Evolutionary conservation across 106 monocot species (phyloP).

Genomic region (Dactylorhiza incarnata): DNA sequence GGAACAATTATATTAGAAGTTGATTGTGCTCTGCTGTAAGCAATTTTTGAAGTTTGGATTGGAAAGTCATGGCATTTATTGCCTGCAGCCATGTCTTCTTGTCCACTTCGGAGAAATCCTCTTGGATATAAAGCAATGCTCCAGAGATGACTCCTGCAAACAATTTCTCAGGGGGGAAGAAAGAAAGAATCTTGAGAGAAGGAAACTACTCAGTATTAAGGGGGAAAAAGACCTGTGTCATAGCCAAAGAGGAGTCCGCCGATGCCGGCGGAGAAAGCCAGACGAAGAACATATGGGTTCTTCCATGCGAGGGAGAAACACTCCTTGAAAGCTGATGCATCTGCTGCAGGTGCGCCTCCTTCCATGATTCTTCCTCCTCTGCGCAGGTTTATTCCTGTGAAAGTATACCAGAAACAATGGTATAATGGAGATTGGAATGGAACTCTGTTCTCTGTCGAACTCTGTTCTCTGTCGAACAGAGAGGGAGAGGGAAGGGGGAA

Average conservation of each 20-base stretch:
- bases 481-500: background rate
- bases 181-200: background rate
- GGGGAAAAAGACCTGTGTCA: constrained; percentile 48
- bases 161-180: background rate
- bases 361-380: constrained; percentile 31
- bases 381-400: background rate
- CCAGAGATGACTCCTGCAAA: constrained; percentile 77
- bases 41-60: background rate
- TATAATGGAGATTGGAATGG: background rate
- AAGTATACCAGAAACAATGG: background rate
- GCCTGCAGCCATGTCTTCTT: constrained; percentile 81
- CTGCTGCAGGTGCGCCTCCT: constrained; percentile 41
- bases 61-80: background rate
- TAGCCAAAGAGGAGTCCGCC: constrained; percentile 85
- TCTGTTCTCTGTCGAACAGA: background rate
- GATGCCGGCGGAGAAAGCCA: constrained; percentile 83
- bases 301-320: constrained; percentile 63
- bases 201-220: too few species aligned
- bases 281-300: constrained; percentile 72
- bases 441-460: background rate
- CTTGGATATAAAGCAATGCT: constrained; percentile 78
- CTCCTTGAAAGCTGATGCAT: constrained; percentile 53
- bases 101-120: constrained; percentile 63
- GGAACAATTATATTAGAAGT: background rate
- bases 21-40: too few species aligned